phyloP scores from a whole-genome alignment of 257 asterid genomes.

The Handroanthus guayacan region DNA sequence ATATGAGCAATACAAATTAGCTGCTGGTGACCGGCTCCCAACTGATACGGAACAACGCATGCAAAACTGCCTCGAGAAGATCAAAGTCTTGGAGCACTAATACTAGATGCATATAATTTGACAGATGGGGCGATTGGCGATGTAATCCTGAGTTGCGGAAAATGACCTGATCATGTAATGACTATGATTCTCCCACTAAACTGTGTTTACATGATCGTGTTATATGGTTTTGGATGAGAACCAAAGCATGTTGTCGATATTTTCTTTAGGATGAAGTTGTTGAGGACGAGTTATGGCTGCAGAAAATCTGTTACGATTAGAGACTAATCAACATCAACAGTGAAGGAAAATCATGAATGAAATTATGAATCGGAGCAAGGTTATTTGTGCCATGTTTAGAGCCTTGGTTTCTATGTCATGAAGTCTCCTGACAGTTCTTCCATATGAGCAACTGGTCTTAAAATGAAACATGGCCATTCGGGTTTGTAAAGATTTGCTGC shows the following conservation, averaged over 20 bases:
- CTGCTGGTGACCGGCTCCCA: constrained; percentile 55
- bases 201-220: not conserved
- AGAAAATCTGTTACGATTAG: not conserved
- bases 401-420: too few species aligned
- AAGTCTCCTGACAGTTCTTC: too few species aligned
- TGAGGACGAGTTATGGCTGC: not conserved
- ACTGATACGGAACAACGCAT: constrained; percentile 58
- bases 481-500: too few species aligned
- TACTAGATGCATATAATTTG: not conserved
- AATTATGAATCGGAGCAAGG: not conserved
- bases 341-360: not conserved
- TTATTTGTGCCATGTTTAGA: not conserved
- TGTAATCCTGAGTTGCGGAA: not conserved
- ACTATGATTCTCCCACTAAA: not conserved
- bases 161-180: not conserved
- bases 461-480: too few species aligned
- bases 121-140: not conserved
- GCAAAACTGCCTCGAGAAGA: constrained; percentile 77
- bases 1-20: constrained; percentile 74
- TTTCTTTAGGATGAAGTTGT: not conserved
- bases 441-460: too few species aligned
- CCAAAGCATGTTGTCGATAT: not conserved
- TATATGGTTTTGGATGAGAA: not conserved
- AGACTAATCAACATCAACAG: not conserved
- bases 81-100: constrained; percentile 79